Evolutionary conservation across 371 early-diverging fungal species (phyloP).

Genomic region (Mucor irregularis): DNA sequence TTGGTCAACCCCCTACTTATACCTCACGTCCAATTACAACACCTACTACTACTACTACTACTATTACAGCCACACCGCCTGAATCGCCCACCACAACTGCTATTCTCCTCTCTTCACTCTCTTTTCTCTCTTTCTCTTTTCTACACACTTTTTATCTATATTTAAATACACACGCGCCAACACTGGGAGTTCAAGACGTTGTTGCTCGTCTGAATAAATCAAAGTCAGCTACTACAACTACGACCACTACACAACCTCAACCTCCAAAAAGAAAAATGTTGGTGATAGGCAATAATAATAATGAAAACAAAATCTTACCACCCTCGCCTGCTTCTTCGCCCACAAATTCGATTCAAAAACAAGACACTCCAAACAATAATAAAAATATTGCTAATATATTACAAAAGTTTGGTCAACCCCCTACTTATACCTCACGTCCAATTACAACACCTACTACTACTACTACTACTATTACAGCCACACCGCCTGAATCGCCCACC

Average conservation of each 20-base stretch:
- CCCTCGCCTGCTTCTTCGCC: slow-evolving; percentile 15
- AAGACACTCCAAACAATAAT: no score
- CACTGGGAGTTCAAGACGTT: slow-evolving; percentile 45
- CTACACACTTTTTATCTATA: not conserved
- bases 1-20: slow-evolving; percentile 14
- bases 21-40: not conserved
- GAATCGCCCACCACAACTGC: no score
- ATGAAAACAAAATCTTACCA: not conserved
- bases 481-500: slow-evolving; percentile 14
- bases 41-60: no score
- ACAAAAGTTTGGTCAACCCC: slow-evolving; percentile 24
- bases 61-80: no score
- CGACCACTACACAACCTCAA: not conserved
- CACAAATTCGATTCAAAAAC: not conserved
- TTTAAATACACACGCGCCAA: not conserved
- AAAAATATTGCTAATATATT: slow-evolving; percentile 24
- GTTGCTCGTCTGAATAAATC: slow-evolving; percentile 42
- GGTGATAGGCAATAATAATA: not conserved
- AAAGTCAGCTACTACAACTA: slow-evolving; percentile 11
- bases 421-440: not conserved
- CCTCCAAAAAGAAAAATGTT: slow-evolving; percentile 10
- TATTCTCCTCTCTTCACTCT: not conserved
- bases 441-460: not conserved
- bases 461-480: not conserved
- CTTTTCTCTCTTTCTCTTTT: slow-evolving; percentile 1